These are phyloP conservation scores for Fagopyrum tataricum DNA, from an alignment of 148 eudicot genomes.

Conservation along the genomic window DNA sequence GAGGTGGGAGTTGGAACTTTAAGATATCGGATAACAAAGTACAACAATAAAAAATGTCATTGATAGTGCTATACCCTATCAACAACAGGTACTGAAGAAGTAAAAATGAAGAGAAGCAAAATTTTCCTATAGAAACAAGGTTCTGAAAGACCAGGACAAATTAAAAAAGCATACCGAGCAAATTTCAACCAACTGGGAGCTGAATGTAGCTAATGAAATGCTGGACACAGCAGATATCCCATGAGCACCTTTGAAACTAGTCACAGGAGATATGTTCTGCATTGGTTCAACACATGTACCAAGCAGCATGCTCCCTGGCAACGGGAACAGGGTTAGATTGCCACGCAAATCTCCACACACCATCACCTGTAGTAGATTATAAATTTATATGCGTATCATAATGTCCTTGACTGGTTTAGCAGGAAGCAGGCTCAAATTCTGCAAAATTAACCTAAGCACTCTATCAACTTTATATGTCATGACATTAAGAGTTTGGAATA, in stretches of 20 bases:
- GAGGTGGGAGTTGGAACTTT: background rate
- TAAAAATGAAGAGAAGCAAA: background rate
- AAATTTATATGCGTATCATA: background rate
- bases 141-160: background rate
- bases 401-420: background rate
- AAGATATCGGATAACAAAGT: background rate
- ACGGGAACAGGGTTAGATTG: conserved; percentile 69
- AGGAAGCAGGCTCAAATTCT: background rate
- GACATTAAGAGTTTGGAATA: background rate
- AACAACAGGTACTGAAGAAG: background rate
- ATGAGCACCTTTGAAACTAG: conserved; percentile 93
- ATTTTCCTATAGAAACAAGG: background rate
- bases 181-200: conserved; percentile 47
- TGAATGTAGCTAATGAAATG: conserved; percentile 41
- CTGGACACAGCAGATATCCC: conserved; percentile 93
- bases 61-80: background rate
- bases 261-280: conserved; percentile 36
- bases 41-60: background rate
- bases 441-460: background rate
- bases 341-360: conserved; percentile 97
- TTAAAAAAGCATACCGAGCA: conserved; percentile 48
- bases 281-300: conserved; percentile 28
- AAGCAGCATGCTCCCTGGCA: conserved; percentile 35
- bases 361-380: conserved; percentile 45
- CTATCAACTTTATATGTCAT: background rate